Conservation (phyloP, 2,329 filamentous ascomycete genomes). For the Penicillium sp. region DNA sequence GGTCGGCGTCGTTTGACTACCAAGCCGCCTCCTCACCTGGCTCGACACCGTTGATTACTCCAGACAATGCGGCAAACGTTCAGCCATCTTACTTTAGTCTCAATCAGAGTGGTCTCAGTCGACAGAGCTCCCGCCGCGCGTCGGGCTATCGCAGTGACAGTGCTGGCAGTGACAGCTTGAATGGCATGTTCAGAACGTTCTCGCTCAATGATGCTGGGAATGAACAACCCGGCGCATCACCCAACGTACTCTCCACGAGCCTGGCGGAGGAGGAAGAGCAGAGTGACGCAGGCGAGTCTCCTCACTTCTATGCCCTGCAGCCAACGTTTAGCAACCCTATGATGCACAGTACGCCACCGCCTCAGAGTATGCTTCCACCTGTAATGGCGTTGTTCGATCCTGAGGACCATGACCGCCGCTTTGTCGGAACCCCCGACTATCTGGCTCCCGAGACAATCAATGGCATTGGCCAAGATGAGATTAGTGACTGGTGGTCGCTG, state of each 20-base stretch:
- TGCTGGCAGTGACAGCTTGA: constrained; percentile 82
- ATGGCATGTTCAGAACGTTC: constrained; percentile 79
- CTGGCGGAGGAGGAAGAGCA: constrained; percentile 75
- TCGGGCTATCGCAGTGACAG: constrained; percentile 91
- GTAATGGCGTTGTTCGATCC: constrained; percentile 94
- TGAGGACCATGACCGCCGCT: constrained; percentile 86
- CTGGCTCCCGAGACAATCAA: constrained; percentile 96
- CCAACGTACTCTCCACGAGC: constrained; percentile 41
- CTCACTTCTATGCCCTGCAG: constrained; percentile 73
- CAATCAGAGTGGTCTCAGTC: constrained; percentile 59
- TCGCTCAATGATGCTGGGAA: constrained; percentile 65
- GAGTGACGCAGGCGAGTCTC: constrained; percentile 72
- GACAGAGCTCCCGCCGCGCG: constrained; percentile 66
- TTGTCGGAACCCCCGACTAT: constrained; percentile 97
- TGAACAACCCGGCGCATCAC: constrained; percentile 50
- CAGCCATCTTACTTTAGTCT: constrained; percentile 91
- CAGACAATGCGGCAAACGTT: constrained; percentile 66
- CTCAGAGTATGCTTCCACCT: constrained; percentile 80
- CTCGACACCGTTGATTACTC: constrained; percentile 84
- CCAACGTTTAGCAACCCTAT: constrained; percentile 56
- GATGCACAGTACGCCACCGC: constrained; percentile 51
- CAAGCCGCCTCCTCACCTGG: constrained; percentile 78
- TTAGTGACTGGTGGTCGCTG: constrained; percentile 99
- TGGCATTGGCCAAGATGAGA: constrained; percentile 92
- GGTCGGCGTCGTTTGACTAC: constrained; percentile 91